Conservation (phyloP, 371 early-diverging fungal genomes). For the Mortierella sp. region DNA sequence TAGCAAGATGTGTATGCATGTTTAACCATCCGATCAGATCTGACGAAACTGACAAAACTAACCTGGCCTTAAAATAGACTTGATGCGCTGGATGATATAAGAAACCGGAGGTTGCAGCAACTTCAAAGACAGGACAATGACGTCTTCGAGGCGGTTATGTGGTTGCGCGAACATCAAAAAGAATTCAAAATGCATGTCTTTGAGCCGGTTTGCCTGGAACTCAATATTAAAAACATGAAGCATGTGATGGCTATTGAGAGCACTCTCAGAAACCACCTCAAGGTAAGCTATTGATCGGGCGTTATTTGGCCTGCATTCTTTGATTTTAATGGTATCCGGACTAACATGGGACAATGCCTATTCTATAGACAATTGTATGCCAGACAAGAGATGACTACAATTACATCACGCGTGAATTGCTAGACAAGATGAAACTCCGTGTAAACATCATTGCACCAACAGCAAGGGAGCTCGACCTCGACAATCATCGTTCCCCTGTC, state of each 20-base stretch:
- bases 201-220: constrained; percentile 76
- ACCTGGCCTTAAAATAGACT: constrained; percentile 49
- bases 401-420: constrained; percentile 67
- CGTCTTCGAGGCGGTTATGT: constrained; percentile 69
- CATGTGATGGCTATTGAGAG: constrained; percentile 79
- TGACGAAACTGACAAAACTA: too few relatives aligned
- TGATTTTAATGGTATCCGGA: neutral
- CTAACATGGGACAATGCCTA: neutral
- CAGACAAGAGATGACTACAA: constrained; percentile 84
- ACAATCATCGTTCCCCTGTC: constrained; percentile 60
- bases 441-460: constrained; percentile 72
- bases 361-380: constrained; percentile 75
- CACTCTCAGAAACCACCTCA: constrained; percentile 57
- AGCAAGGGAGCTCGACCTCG: constrained; percentile 45
- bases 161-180: constrained; percentile 73
- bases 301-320: neutral
- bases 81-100: constrained; percentile 68
- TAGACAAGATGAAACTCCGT: constrained; percentile 70
- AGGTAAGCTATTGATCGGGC: constrained; percentile 54
- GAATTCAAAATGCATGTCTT: constrained; percentile 79
- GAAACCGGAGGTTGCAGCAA: constrained; percentile 59
- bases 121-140: constrained; percentile 63
- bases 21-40: too few relatives aligned
- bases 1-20: neutral
- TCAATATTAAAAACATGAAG: constrained; percentile 73